These are phyloP conservation scores for Colletotrichum eremochloae DNA, from an alignment of 2,329 filamentous ascomycete species.

Conservation along the genomic window DNA sequence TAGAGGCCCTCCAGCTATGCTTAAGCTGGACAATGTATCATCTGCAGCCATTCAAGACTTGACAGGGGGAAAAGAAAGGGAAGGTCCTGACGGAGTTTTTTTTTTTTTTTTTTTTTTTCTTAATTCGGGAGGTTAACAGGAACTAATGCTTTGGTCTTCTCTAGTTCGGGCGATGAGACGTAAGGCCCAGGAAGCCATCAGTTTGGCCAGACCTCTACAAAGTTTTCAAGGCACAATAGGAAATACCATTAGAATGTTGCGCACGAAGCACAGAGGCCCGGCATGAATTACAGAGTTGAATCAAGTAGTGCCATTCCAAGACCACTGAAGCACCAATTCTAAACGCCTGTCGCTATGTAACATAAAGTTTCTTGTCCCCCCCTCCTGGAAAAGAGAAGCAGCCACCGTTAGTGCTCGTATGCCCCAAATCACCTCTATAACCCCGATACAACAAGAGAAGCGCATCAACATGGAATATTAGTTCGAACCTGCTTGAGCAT, in stretches of 20 bases:
- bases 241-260: conserved; percentile 5
- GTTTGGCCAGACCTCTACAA: not conserved
- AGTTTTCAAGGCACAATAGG: not conserved
- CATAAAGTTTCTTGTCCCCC: not conserved
- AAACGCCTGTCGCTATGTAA: conserved; percentile 42
- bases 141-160: not conserved
- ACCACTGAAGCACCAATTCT: conserved; percentile 21
- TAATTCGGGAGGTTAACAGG: not conserved
- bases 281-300: not conserved
- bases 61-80: not conserved
- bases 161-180: not conserved
- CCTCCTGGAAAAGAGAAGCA: not conserved
- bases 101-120: too few species aligned
- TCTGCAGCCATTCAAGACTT: not conserved
- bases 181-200: not conserved
- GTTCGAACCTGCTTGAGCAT: conserved; percentile 35
- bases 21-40: not conserved
- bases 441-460: conserved; percentile 27
- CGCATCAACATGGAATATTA: conserved; percentile 29
- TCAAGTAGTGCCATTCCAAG: not conserved
- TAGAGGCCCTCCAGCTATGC: not conserved
- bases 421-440: conserved; percentile 11
- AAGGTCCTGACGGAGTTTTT: not conserved
- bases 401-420: conserved; percentile 10
- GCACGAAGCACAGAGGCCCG: not conserved